Conservation (phyloP, 78 protist genomes). For the Speleostelium caveatum region DNA sequence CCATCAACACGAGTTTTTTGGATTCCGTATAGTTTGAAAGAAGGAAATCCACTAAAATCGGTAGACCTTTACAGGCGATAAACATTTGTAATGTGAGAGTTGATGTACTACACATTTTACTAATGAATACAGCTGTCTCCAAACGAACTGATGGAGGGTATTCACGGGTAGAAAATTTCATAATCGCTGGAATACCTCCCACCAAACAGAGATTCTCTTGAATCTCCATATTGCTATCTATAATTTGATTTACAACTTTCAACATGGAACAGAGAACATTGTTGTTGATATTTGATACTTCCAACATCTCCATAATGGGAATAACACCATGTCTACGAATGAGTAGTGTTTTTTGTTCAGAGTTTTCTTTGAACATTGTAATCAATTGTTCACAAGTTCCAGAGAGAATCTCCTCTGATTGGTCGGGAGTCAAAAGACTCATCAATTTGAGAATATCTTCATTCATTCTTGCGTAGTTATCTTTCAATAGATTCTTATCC, state of each 20-base stretch:
- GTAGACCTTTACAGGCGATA: conserved; percentile 92
- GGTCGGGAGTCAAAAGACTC: conserved; percentile 53
- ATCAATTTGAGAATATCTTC: conserved; percentile 73
- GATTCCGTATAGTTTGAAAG: conserved; percentile 41
- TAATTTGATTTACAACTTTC: conserved; percentile 86
- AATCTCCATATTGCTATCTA: conserved; percentile 81
- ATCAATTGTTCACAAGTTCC: conserved; percentile 55
- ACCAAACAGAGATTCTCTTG: conserved; percentile 89
- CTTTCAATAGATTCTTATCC: conserved; percentile 78
- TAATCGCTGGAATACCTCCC: conserved; percentile 91
- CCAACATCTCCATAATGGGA: conserved; percentile 91
- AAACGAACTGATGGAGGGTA: conserved; percentile 57
- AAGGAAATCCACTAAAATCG: conserved; percentile 86
- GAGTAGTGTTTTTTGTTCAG: conserved; percentile 78
- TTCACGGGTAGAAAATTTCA: conserved; percentile 63
- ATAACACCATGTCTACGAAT: conserved; percentile 91
- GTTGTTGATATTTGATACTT: conserved; percentile 26
- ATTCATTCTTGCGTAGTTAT: conserved; percentile 73
- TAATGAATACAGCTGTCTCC: conserved; percentile 87
- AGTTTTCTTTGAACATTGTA: conserved; percentile 76
- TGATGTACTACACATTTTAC: conserved; percentile 80
- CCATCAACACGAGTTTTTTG: conserved; percentile 61
- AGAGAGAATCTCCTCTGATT: conserved; percentile 43
- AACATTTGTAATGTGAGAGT: conserved; percentile 90
- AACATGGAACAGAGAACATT: conserved; percentile 51